Evolutionary conservation across 2,329 filamentous ascomycete genomes (phyloP).

Genomic region (Aspergillus niger): DNA sequence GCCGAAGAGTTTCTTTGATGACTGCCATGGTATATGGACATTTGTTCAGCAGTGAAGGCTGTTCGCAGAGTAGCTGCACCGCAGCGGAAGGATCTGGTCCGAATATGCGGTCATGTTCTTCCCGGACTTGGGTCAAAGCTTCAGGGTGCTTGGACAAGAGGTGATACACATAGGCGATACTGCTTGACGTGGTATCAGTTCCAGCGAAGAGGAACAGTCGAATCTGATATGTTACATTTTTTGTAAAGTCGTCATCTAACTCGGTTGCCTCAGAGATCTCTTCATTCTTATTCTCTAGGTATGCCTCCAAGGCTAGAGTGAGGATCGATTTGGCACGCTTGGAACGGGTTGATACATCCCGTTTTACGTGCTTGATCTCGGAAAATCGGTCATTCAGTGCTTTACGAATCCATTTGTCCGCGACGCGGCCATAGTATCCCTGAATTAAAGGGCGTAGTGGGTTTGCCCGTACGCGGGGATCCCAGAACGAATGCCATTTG

Average conservation of each 20-base stretch:
- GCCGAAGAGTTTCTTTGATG: slow-evolving; percentile 57
- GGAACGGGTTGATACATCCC: not conserved
- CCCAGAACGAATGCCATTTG: slow-evolving; percentile 4
- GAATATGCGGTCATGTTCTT: slow-evolving; percentile 57
- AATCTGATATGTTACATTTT: slow-evolving; percentile 3
- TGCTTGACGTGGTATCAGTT: slow-evolving; percentile 30
- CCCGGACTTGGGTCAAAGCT: slow-evolving; percentile 39
- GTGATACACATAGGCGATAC: slow-evolving; percentile 39
- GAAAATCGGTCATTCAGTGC: slow-evolving; percentile 1
- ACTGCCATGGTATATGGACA: slow-evolving; percentile 57
- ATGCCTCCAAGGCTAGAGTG: slow-evolving; percentile 3
- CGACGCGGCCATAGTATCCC: not conserved
- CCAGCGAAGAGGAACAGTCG: slow-evolving; percentile 35
- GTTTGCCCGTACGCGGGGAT: not conserved
- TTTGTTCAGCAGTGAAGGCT: slow-evolving; percentile 52
- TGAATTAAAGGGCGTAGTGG: not conserved
- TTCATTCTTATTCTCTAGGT: slow-evolving; percentile 3
- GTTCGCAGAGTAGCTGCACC: slow-evolving; percentile 41
- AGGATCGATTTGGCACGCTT: slow-evolving; percentile 8
- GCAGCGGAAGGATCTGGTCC: slow-evolving; percentile 44
- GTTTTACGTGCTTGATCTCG: not conserved
- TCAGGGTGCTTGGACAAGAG: slow-evolving; percentile 39
- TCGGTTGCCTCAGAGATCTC: not conserved
- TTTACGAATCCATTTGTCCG: slow-evolving; percentile 4
- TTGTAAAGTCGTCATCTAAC: not conserved